Percentiles rank a stretch among this genome's conserved stretches.
Conservation (phyloP, 2,329 filamentous ascomycete genomes). For the Cyphellophora attinorum region DNA sequence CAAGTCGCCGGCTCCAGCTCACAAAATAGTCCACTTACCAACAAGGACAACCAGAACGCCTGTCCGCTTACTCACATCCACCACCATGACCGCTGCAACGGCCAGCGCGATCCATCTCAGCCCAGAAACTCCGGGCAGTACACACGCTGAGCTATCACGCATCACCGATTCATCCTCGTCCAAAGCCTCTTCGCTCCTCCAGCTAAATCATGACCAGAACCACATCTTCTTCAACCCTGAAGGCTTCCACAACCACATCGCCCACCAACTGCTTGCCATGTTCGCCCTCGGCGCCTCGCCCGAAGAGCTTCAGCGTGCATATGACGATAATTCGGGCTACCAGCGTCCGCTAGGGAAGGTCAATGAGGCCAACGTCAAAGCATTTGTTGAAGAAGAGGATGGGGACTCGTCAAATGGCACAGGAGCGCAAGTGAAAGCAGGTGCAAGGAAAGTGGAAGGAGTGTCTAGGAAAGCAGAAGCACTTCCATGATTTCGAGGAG, state of each 20-base stretch:
- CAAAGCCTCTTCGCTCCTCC: slow-evolving; percentile 58
- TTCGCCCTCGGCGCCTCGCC: slow-evolving; percentile 54
- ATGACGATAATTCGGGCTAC: slow-evolving; percentile 55
- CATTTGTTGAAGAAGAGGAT: slow-evolving; percentile 48
- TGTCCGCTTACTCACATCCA: too few species aligned
- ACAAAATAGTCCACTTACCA: too few species aligned
- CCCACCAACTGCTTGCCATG: slow-evolving; percentile 16
- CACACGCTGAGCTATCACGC: slow-evolving; percentile 21
- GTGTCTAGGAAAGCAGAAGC: slow-evolving; percentile 52
- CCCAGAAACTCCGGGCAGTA: background rate
- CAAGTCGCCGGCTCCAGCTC: too few species aligned
- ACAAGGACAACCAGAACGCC: too few species aligned
- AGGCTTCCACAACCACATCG: slow-evolving; percentile 56
- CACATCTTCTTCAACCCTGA: slow-evolving; percentile 71
- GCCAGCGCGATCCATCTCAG: background rate
- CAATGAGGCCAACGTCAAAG: slow-evolving; percentile 42
- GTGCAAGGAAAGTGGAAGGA: slow-evolving; percentile 47
- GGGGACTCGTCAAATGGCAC: too few species aligned
- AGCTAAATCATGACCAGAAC: slow-evolving; percentile 62
- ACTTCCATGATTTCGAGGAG: slow-evolving; percentile 64
- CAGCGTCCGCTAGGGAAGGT: slow-evolving; percentile 47
- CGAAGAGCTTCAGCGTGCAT: slow-evolving; percentile 52
- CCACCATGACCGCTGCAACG: too few species aligned
- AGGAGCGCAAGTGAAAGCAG: too few species aligned
- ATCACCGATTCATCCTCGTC: slow-evolving; percentile 48